Conservation (phyloP, 2,329 filamentous ascomycete genomes). For the Penicillium janthinellum region DNA sequence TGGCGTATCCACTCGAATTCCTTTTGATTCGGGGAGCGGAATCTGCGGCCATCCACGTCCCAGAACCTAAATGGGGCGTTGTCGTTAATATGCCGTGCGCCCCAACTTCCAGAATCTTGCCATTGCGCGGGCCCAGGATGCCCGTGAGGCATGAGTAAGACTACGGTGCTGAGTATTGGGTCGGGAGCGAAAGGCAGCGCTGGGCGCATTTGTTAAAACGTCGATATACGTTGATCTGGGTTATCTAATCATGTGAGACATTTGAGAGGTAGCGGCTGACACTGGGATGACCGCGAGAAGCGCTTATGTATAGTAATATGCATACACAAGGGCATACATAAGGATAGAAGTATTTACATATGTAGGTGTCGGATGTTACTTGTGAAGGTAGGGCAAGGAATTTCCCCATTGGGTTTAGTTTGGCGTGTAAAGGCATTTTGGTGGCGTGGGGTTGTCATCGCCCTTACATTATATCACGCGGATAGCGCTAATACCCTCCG, state of each 20-base stretch:
- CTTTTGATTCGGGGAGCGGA: constrained; percentile 6
- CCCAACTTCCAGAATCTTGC: constrained; percentile 11
- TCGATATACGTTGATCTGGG: neutral
- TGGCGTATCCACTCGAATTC: constrained; percentile 9
- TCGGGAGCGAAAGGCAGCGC: neutral
- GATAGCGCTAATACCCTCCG: neutral
- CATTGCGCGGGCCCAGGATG: constrained; percentile 12
- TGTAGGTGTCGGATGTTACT: no score
- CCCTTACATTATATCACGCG: no score
- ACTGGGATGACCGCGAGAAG: no score
- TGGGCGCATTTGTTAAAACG: neutral
- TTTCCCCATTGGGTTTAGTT: no score
- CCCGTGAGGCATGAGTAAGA: neutral
- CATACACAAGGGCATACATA: no score
- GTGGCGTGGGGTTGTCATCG: no score
- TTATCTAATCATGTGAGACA: neutral
- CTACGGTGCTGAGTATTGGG: neutral
- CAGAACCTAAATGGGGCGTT: constrained; percentile 16
- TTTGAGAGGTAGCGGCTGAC: no score
- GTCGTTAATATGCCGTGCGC: constrained; percentile 15
- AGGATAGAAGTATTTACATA: no score
- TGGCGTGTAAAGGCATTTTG: no score
- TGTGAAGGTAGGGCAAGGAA: no score
- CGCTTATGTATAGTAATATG: no score
- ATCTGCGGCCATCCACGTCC: constrained; percentile 5